phyloP scores from a whole-genome alignment of 2,329 filamentous ascomycete genomes.

The Daldinia sp. region DNA sequence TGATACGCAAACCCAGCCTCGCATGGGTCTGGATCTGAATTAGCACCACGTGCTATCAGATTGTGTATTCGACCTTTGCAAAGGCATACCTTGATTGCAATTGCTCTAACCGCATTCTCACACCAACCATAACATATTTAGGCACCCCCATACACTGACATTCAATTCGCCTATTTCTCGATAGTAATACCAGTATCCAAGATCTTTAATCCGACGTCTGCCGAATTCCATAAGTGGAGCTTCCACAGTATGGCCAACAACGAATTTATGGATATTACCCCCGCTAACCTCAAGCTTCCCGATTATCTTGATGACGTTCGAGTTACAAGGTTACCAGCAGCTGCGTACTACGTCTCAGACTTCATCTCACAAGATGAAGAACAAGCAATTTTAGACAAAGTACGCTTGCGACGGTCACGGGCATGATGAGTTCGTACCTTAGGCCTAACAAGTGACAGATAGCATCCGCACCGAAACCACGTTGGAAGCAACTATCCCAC shows the following conservation, averaged over 20 bases:
- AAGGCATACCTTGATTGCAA: constrained; percentile 11
- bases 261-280: constrained; percentile 17
- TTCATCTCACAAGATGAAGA: constrained; percentile 85
- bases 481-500: constrained; percentile 89
- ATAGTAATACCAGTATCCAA: constrained; percentile 14
- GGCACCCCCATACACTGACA: constrained; percentile 3
- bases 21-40: constrained; percentile 13
- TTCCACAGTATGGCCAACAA: constrained; percentile 27
- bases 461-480: constrained; percentile 71
- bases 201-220: constrained; percentile 10
- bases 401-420: constrained; percentile 45
- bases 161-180: constrained; percentile 17
- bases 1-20: constrained; percentile 27
- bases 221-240: constrained; percentile 4
- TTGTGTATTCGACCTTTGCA: constrained; percentile 13
- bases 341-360: constrained; percentile 84
- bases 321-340: constrained; percentile 65
- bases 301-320: constrained; percentile 58
- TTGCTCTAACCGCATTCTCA: constrained; percentile 3
- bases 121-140: not conserved
- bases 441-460: constrained; percentile 58
- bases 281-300: constrained; percentile 49
- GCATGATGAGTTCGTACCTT: constrained; percentile 18
- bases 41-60: constrained; percentile 11
- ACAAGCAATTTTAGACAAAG: constrained; percentile 73